Conservation (phyloP, 768 basidiomycete genomes). For the Lepiota subincarnata region DNA sequence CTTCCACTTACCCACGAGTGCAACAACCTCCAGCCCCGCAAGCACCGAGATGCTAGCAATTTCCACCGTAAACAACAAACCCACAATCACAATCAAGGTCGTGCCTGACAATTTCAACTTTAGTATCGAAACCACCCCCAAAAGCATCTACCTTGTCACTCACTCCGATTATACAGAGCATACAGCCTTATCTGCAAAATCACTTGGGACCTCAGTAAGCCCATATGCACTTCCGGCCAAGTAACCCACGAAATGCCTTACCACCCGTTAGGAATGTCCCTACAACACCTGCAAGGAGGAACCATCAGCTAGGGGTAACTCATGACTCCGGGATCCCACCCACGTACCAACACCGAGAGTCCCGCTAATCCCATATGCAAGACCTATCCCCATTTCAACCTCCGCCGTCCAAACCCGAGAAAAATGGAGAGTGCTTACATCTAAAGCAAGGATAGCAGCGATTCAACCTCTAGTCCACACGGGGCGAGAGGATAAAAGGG, state of each 20-base stretch:
- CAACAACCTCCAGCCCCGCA: neutral
- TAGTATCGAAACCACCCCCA: neutral
- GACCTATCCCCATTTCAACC: neutral
- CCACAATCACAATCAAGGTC: neutral
- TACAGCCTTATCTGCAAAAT: constrained; percentile 3
- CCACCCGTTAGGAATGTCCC: constrained; percentile 1
- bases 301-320: neutral
- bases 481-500: neutral
- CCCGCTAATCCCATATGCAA: neutral
- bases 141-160: neutral
- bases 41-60: neutral
- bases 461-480: neutral
- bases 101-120: neutral
- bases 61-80: neutral
- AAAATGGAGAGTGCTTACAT: neutral
- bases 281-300: constrained; percentile 1
- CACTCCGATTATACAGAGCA: constrained; percentile 1
- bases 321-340: neutral
- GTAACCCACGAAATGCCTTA: neutral
- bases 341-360: neutral
- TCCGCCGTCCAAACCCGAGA: neutral
- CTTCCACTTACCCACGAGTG: neutral
- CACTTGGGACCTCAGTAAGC: neutral
- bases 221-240: neutral
- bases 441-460: neutral